These are phyloP conservation scores for Haplosporangium sp. DNA, from an alignment of 371 early-diverging fungal genomes.

Conservation along the genomic window DNA sequence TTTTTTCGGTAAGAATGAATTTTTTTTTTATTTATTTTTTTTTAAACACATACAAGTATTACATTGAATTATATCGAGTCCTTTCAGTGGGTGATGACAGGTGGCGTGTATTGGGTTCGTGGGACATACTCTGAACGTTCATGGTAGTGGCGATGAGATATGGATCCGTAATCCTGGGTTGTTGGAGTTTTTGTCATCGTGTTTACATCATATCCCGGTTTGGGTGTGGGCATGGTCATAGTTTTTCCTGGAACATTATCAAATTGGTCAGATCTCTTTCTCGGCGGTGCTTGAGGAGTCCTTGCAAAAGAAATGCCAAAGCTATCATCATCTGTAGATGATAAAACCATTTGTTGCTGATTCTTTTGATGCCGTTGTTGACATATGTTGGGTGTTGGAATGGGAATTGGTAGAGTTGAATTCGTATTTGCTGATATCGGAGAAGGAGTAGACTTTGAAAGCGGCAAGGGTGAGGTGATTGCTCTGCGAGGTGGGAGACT, in stretches of 20 bases:
- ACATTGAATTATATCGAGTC: not conserved
- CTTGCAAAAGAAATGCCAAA: constrained; percentile 6
- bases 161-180: not conserved
- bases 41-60: too few species aligned
- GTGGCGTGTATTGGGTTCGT: constrained; percentile 19
- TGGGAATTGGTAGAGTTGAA: constrained; percentile 10
- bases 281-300: constrained; percentile 1
- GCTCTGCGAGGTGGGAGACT: not conserved
- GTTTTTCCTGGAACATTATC: not conserved
- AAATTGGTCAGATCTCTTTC: constrained; percentile 6
- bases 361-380: constrained; percentile 10
- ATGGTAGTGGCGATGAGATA: not conserved
- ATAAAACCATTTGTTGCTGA: not conserved
- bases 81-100: constrained; percentile 6
- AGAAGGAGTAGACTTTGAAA: not conserved
- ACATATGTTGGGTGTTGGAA: constrained; percentile 11
- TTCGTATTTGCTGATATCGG: not conserved
- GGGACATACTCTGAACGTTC: constrained; percentile 15
- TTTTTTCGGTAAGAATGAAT: not conserved
- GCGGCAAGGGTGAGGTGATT: not conserved
- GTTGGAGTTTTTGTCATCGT: constrained; percentile 11
- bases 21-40: too few species aligned
- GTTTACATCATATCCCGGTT: constrained; percentile 5
- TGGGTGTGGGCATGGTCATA: constrained; percentile 10
- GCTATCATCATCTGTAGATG: constrained; percentile 8